Evolutionary conservation across 2,329 filamentous ascomycete species (phyloP).

Genomic region (Colletotrichum eleusines): DNA sequence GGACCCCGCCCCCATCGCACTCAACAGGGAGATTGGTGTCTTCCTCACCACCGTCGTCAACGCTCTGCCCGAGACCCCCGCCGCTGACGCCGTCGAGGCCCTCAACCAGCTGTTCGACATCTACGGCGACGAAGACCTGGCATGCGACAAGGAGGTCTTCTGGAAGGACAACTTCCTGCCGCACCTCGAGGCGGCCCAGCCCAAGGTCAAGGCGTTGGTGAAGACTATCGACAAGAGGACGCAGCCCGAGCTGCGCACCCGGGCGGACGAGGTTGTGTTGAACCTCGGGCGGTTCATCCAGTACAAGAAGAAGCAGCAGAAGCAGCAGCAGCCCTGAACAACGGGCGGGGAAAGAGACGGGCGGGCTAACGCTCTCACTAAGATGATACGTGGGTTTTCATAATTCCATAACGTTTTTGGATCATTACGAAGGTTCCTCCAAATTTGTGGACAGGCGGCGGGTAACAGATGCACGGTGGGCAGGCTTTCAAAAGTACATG

Average conservation of each 20-base stretch:
- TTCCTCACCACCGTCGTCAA: slow-evolving; percentile 71
- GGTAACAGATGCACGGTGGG: neutral
- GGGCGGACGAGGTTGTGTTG: slow-evolving; percentile 71
- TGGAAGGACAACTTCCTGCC: slow-evolving; percentile 71
- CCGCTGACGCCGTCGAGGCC: slow-evolving; percentile 72
- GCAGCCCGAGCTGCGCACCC: slow-evolving; percentile 65
- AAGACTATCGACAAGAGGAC: slow-evolving; percentile 73
- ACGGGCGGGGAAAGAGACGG: slow-evolving; percentile 19
- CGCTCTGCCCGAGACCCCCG: slow-evolving; percentile 63
- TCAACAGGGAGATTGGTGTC: slow-evolving; percentile 73
- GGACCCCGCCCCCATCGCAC: slow-evolving; percentile 62
- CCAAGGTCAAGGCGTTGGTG: slow-evolving; percentile 67
- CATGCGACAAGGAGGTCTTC: slow-evolving; percentile 73
- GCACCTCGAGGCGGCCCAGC: slow-evolving; percentile 66
- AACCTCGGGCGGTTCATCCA: slow-evolving; percentile 72
- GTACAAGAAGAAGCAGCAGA: slow-evolving; percentile 72
- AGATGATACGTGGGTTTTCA: neutral
- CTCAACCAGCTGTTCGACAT: slow-evolving; percentile 76
- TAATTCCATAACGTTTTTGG: neutral
- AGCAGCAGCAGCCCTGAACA: slow-evolving; percentile 45
- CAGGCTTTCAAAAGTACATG: slow-evolving; percentile 25
- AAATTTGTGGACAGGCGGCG: neutral
- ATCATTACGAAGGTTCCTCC: neutral
- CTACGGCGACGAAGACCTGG: slow-evolving; percentile 70
- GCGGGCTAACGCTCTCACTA: neutral